Conservation (phyloP, 768 basidiomycete species). For the Amanita molliuscula region DNA sequence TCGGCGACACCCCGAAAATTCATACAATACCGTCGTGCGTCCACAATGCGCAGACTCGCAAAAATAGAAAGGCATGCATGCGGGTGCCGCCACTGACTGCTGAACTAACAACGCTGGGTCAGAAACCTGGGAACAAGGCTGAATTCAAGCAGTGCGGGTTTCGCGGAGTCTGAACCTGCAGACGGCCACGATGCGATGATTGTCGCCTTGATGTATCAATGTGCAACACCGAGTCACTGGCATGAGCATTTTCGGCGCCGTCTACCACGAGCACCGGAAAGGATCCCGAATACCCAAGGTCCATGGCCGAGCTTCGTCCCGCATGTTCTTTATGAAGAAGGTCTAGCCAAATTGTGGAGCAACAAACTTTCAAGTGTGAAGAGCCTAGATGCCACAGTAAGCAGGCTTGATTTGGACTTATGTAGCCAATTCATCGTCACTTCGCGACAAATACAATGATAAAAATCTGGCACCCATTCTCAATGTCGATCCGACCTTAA, state of each 20-base stretch:
- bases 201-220: not conserved
- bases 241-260: not conserved
- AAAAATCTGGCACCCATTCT: not conserved
- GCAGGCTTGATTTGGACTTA: not conserved
- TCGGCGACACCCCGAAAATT: too few relatives aligned
- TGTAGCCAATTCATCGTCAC: not conserved
- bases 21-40: too few relatives aligned
- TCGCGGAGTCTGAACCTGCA: not conserved
- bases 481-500: constrained; percentile 2
- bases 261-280: not conserved
- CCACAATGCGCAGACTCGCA: too few relatives aligned
- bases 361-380: not conserved
- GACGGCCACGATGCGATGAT: not conserved
- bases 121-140: not conserved
- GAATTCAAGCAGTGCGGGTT: not conserved
- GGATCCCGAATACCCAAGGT: too few relatives aligned
- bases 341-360: not conserved
- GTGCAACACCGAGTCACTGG: not conserved
- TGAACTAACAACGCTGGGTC: not conserved
- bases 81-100: too few relatives aligned
- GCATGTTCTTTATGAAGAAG: not conserved
- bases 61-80: too few relatives aligned
- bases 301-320: not conserved
- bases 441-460: not conserved
- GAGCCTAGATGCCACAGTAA: constrained; percentile 1